Evolutionary conservation across 1,284 basidiomycete genomes (phyloP).

Genomic region (Melampsora abietis-canadensis): DNA sequence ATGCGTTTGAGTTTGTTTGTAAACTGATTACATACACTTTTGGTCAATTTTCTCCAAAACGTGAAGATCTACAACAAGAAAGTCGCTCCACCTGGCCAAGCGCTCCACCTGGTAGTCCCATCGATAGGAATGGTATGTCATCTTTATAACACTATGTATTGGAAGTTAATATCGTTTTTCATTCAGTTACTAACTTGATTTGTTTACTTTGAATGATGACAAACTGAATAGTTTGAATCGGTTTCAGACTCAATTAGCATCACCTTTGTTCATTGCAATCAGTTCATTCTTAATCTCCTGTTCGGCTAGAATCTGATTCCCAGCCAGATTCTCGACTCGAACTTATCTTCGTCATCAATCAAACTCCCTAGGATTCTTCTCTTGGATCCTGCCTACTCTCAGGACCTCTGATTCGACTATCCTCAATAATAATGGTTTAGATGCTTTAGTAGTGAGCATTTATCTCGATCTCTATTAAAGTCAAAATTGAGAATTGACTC

Average conservation of each 20-base stretch:
- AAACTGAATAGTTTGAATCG: conserved; percentile 29
- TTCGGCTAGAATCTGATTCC: conserved; percentile 9
- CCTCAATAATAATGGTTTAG: conserved; percentile 49
- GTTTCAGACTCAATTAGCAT: conserved; percentile 36
- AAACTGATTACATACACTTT: too few relatives aligned
- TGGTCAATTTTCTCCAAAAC: too few relatives aligned
- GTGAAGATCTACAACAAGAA: too few relatives aligned
- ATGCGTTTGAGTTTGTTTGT: too few relatives aligned
- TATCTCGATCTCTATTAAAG: neutral
- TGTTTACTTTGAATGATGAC: neutral
- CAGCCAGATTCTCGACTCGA: conserved; percentile 24
- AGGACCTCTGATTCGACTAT: conserved; percentile 33
- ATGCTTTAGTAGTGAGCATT: conserved; percentile 50
- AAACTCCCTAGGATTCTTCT: conserved; percentile 12
- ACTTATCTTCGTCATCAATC: neutral
- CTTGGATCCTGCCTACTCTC: conserved; percentile 32
- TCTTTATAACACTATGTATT: neutral
- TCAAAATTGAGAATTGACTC: too few relatives aligned
- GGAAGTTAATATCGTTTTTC: neutral
- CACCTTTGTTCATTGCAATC: conserved; percentile 20
- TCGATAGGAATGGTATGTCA: conserved; percentile 36
- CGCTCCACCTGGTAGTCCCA: conserved; percentile 30
- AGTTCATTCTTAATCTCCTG: conserved; percentile 31
- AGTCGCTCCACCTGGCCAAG: too few relatives aligned
- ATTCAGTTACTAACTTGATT: neutral